Conservation (phyloP, 306 rosid species). For the Fragaria ananassa region DNA sequence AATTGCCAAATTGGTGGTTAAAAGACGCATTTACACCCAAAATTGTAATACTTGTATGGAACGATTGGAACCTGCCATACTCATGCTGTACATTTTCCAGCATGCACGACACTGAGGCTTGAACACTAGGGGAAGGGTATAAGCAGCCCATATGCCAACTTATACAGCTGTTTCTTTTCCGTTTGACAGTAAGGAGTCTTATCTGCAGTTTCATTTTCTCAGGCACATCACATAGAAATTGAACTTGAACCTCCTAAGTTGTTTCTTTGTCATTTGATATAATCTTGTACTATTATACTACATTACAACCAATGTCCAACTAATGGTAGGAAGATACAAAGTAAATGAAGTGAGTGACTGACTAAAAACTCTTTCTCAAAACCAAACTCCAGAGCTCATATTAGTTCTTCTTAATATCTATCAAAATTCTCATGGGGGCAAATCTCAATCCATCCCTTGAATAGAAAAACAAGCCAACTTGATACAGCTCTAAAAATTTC, state of each 20-base stretch:
- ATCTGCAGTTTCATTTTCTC: neutral
- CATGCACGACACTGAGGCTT: neutral
- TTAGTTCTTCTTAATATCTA: neutral
- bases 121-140: neutral
- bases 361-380: neutral
- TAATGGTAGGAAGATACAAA: neutral
- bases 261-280: neutral
- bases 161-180: too few relatives aligned
- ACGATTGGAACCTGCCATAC: neutral
- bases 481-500: neutral
- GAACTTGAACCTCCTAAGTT: neutral
- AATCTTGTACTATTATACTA: neutral
- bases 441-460: neutral
- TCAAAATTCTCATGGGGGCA: neutral
- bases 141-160: neutral
- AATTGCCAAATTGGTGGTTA: neutral
- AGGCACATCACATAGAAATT: neutral
- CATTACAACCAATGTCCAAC: neutral
- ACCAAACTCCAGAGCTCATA: neutral
- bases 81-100: neutral
- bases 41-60: neutral
- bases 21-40: neutral
- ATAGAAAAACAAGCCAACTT: conserved; percentile 2
- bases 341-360: neutral
- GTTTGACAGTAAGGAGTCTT: neutral